Percentiles rank a stretch among this genome's conserved stretches.
These are phyloP conservation scores for Colletotrichum trifolii DNA, from an alignment of 2,329 filamentous ascomycete genomes.

Conservation along the genomic window DNA sequence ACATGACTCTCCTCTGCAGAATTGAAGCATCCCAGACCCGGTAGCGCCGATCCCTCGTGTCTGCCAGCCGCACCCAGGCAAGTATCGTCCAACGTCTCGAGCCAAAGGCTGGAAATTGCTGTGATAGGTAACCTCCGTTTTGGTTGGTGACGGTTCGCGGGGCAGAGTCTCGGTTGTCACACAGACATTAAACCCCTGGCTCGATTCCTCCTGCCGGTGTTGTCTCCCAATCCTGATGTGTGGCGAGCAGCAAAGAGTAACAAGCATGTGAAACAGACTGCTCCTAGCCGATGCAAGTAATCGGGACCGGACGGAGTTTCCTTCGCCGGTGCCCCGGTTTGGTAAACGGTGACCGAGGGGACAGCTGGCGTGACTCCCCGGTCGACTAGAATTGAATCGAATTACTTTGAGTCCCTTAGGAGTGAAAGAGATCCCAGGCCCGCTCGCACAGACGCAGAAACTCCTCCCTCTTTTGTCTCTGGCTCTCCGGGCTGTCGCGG, in stretches of 20 bases:
- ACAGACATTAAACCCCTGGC: conserved; percentile 37
- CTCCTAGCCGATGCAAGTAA: conserved; percentile 26
- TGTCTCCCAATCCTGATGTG: conserved; percentile 15
- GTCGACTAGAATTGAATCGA: conserved; percentile 25
- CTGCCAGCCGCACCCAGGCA: conserved; percentile 20
- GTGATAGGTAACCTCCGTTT: conserved; percentile 31
- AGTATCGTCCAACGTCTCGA: conserved; percentile 12
- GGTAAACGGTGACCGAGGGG: conserved; percentile 10
- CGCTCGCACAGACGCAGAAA: conserved; percentile 87
- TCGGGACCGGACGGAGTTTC: conserved; percentile 11
- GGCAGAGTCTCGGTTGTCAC: conserved; percentile 14
- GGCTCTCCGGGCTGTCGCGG: conserved; percentile 84
- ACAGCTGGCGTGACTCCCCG: background rate
- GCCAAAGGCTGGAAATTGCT: conserved; percentile 6
- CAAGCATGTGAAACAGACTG: conserved; percentile 22
- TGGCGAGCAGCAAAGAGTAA: conserved; percentile 22
- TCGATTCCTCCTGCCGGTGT: conserved; percentile 5
- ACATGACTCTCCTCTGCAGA: conserved; percentile 8
- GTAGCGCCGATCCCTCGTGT: conserved; percentile 25
- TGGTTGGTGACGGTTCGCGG: conserved; percentile 7
- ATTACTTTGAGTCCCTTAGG: conserved; percentile 59
- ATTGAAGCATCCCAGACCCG: conserved; percentile 24
- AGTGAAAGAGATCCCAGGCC: conserved; percentile 98
- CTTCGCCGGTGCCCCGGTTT: conserved; percentile 10
- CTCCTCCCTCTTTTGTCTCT: conserved; percentile 89